Base-by-base conservation (phyloP, 257 asterid genomes). In the Lycium barbarum region DNA sequence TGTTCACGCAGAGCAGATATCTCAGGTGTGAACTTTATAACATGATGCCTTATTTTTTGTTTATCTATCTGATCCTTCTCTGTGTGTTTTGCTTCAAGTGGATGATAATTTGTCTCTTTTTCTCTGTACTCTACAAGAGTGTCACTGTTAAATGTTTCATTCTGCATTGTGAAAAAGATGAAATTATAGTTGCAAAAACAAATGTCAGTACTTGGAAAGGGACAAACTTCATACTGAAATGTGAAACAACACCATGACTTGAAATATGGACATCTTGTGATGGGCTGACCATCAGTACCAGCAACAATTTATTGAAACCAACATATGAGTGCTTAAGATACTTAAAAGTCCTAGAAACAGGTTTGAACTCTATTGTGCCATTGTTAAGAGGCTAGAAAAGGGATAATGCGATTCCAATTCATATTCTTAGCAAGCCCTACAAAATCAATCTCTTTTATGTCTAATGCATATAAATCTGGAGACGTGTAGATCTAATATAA, bases 1-100 rank as follows among this genome's bases (percentile, higher is more conserved):
- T 87, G 91, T 79, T 86, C 97, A 96, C 35, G 97, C 98, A 8
- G 94, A 89, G 63, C 99, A 95, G 90, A 96, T 96, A 87, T 88
- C 96, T 78, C 99, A 95, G 98, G 99, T 96, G 76, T 59, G 91
- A 53, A 70, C 58, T 71, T 12, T 79, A 80, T 84, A 6, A 18
- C 20, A 33, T 26, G 65, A 7, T 11, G 47, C 26, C 26, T 51
- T 78, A 14, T 26, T 53, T 78, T 53, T 26, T 65, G 53, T 78
- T 78, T 51, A 78, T 26, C 49, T 4, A 78, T 26, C 49, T 78
- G 47, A 7, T 14, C 82, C 82, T 78, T 26, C 63, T 4, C 5
- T 14, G 1, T 74, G 80, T 14, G 18, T 78, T 26, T 76, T 36
- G 40, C 26, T 8, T 53, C 62, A 76, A 76, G 0, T 76, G 9